phyloP scores from a whole-genome alignment of 768 basidiomycete species.

The Termitomyces bulborhizus region DNA sequence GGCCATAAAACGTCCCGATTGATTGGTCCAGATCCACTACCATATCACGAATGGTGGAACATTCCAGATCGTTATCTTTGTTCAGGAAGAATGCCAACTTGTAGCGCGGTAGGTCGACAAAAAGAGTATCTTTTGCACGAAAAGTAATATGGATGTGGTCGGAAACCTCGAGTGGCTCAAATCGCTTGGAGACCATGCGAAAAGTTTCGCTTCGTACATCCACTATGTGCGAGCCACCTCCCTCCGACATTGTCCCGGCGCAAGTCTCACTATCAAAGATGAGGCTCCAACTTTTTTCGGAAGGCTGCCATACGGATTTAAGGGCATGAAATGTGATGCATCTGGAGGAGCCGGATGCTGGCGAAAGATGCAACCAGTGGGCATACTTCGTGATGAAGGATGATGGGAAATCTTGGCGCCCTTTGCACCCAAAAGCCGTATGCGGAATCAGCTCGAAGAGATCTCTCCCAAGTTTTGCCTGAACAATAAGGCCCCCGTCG shows the following conservation, averaged over 20 bases:
- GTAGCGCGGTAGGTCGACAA: constrained; percentile 32
- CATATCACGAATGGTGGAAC: constrained; percentile 33
- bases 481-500: constrained; percentile 22
- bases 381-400: constrained; percentile 21
- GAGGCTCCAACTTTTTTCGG: constrained; percentile 24
- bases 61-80: constrained; percentile 26
- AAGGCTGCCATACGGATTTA: constrained; percentile 20
- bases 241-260: constrained; percentile 11
- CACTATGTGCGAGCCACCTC: constrained; percentile 11
- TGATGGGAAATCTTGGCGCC: constrained; percentile 21
- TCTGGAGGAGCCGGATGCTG: constrained; percentile 1
- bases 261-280: constrained; percentile 7
- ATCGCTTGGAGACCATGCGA: constrained; percentile 14
- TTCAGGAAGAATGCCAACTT: constrained; percentile 33
- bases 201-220: constrained; percentile 21
- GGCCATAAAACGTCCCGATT: constrained; percentile 37
- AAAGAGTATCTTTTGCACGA: constrained; percentile 11
- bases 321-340: constrained; percentile 27
- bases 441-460: constrained; percentile 30
- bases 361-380: constrained; percentile 27
- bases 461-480: constrained; percentile 12
- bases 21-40: constrained; percentile 35
- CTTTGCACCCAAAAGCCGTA: constrained; percentile 7
- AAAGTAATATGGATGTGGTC: constrained; percentile 11
- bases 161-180: constrained; percentile 16